These are phyloP conservation scores for Microbotryomycetes sp. DNA, from an alignment of 1,284 basidiomycete genomes.

Conservation along the genomic window DNA sequence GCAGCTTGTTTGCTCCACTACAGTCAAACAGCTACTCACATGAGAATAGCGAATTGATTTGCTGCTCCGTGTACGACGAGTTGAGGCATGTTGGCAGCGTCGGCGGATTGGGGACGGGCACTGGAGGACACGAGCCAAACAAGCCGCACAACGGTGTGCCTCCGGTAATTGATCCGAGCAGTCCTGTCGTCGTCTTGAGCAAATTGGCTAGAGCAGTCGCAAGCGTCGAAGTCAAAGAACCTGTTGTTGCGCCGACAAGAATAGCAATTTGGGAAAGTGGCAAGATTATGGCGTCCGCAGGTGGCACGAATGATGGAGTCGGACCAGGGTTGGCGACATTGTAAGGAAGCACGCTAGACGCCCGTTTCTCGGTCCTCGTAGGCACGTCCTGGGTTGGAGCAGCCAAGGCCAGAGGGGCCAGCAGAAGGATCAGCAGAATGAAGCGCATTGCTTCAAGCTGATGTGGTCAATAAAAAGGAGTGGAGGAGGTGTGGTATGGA, in stretches of 20 bases:
- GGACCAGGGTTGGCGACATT: slow-evolving; percentile 1
- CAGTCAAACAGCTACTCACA: neutral
- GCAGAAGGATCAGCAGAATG: neutral
- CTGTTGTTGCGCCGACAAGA: slow-evolving; percentile 1
- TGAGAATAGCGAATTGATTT: slow-evolving; percentile 26
- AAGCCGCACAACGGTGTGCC: neutral
- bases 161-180: neutral
- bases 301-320: slow-evolving; percentile 2
- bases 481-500: too few species aligned
- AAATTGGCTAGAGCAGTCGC: neutral
- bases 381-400: neutral
- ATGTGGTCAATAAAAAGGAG: too few species aligned
- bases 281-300: neutral
- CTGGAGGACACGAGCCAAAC: neutral
- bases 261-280: neutral
- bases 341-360: neutral
- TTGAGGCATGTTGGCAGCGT: slow-evolving; percentile 17
- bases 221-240: neutral
- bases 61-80: slow-evolving; percentile 12
- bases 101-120: neutral
- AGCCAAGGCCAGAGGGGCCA: neutral
- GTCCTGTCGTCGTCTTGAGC: neutral
- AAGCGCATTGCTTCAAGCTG: too few species aligned
- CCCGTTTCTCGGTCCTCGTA: neutral
- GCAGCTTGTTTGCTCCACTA: too few species aligned